phyloP scores from a whole-genome alignment of 2,329 filamentous ascomycete species.

The Karstenula rhodostoma region DNA sequence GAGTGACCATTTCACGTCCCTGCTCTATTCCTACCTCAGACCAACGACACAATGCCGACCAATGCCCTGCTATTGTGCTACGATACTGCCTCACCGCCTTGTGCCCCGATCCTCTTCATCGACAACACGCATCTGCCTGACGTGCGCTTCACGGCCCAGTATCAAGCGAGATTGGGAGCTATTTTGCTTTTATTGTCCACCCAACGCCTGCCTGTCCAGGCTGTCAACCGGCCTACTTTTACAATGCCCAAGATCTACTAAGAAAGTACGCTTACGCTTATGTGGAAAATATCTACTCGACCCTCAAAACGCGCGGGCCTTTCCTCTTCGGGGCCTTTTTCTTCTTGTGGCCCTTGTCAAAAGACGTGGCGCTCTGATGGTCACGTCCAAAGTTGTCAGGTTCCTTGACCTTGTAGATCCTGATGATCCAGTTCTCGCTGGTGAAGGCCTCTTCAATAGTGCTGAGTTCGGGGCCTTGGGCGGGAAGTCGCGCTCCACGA shows the following conservation, averaged over 20 bases:
- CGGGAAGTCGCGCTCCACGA: constrained; percentile 80
- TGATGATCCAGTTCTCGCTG: constrained; percentile 99
- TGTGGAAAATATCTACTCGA: constrained; percentile 65
- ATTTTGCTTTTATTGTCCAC: constrained; percentile 36
- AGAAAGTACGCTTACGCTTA: constrained; percentile 17
- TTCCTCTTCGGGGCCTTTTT: constrained; percentile 78
- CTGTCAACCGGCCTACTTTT: constrained; percentile 27
- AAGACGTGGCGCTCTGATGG: constrained; percentile 73
- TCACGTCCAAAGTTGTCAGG: constrained; percentile 95
- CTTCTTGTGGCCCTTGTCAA: constrained; percentile 83
- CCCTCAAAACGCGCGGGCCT: constrained; percentile 74
- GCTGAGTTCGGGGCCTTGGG: constrained; percentile 82
- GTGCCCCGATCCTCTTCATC: not conserved
- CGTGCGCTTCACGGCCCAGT: constrained; percentile 10
- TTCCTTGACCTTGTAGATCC: constrained; percentile 99
- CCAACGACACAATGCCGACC: not conserved
- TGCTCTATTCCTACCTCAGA: constrained; percentile 7
- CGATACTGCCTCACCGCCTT: not conserved
- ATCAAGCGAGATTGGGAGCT: constrained; percentile 10
- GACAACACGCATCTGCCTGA: not conserved
- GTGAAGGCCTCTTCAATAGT: constrained; percentile 97
- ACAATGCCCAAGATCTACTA: constrained; percentile 37
- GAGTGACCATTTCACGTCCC: not conserved
- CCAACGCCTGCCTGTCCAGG: constrained; percentile 35
- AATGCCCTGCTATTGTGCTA: constrained; percentile 1